A percentile compares a stretch with the other conserved stretches of the same genome.
These are phyloP conservation scores for Grosmannia huntii DNA, from an alignment of 2,329 filamentous ascomycete genomes.

Conservation along the genomic window DNA sequence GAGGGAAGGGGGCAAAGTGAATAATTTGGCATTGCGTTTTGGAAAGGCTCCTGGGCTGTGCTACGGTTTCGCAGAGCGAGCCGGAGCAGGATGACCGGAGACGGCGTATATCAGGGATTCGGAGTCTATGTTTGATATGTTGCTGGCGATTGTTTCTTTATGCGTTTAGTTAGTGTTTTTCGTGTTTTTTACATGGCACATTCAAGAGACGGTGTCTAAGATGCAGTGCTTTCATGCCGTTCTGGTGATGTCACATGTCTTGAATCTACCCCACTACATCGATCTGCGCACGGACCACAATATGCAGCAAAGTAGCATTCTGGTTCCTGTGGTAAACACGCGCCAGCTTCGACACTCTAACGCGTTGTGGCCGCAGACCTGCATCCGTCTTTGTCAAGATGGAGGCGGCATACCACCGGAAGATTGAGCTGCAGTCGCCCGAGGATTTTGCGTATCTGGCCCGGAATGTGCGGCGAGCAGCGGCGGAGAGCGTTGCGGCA, in stretches of 20 bases:
- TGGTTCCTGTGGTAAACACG: neutral
- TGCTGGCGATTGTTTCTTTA: neutral
- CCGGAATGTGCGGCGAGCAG: conserved; percentile 54
- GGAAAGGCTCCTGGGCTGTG: neutral
- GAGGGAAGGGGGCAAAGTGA: neutral
- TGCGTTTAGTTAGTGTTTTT: neutral
- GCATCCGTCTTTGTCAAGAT: conserved; percentile 10
- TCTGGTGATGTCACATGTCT: conserved; percentile 1
- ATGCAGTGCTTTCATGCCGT: neutral
- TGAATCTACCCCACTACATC: neutral
- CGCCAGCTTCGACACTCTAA: neutral
- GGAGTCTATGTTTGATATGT: neutral
- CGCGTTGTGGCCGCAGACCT: too few relatives aligned
- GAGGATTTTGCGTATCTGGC: conserved; percentile 61
- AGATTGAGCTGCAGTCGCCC: conserved; percentile 67
- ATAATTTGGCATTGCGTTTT: neutral
- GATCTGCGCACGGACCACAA: neutral
- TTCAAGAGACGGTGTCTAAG: neutral
- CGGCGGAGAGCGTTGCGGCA: conserved; percentile 52
- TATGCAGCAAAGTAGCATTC: neutral
- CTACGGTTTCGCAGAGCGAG: neutral
- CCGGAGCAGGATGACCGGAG: neutral
- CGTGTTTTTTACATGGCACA: neutral
- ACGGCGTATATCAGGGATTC: neutral
- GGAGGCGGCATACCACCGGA: conserved; percentile 43